phyloP scores from a whole-genome alignment of 495 filamentous ascomycete species.

The Neurospora hispaniola region DNA sequence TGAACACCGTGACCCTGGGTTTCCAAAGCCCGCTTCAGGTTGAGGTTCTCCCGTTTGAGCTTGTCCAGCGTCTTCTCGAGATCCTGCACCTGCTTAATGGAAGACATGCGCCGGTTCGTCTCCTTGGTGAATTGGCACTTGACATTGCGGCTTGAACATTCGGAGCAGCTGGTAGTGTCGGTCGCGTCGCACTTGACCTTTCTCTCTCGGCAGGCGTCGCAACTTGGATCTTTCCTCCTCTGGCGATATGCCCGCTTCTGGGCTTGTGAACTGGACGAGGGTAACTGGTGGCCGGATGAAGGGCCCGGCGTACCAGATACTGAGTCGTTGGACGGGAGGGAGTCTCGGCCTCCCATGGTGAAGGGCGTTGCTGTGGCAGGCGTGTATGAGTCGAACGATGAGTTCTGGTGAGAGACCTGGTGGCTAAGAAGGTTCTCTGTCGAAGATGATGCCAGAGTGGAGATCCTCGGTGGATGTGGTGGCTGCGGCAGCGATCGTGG shows the following conservation, averaged over 20 bases:
- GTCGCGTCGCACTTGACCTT: constrained; percentile 99
- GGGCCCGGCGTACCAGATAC: constrained; percentile 39
- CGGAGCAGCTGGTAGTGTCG: constrained; percentile 88
- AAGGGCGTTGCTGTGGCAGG: constrained; percentile 35
- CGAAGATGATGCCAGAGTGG: not conserved
- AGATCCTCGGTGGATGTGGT: constrained; percentile 4
- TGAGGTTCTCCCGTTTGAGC: constrained; percentile 61
- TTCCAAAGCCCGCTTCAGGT: constrained; percentile 27
- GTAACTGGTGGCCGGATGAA: constrained; percentile 28
- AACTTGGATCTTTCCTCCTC: constrained; percentile 90
- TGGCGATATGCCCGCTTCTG: constrained; percentile 95
- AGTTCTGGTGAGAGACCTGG: constrained; percentile 15
- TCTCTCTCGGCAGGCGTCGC: constrained; percentile 91
- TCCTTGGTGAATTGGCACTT: constrained; percentile 99
- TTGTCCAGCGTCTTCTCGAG: constrained; percentile 80
- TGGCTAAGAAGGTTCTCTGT: constrained; percentile 9
- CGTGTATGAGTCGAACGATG: constrained; percentile 34
- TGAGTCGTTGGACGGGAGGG: constrained; percentile 41
- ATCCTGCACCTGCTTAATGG: constrained; percentile 98
- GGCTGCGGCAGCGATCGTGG: constrained; percentile 25
- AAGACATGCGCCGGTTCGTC: constrained; percentile 97
- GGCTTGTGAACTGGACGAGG: constrained; percentile 37
- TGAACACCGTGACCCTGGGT: not conserved
- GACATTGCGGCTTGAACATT: constrained; percentile 88
- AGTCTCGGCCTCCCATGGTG: constrained; percentile 39